These are phyloP conservation scores for Poronia punctata DNA, from an alignment of 495 filamentous ascomycete genomes.

Conservation along the genomic window DNA sequence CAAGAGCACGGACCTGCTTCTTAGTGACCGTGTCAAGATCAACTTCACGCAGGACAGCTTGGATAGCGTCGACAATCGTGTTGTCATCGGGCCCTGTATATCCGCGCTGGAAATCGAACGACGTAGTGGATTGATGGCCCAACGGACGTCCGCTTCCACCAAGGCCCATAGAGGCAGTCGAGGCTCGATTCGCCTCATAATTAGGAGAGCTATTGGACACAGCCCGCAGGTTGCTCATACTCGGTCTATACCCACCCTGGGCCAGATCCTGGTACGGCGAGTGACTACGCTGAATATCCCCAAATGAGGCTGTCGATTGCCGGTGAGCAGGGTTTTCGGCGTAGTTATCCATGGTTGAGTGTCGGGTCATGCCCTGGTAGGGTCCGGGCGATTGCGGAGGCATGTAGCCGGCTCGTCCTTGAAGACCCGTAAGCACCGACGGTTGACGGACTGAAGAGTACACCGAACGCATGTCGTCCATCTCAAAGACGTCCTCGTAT, in stretches of 20 bases:
- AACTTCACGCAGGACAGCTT: slow-evolving; percentile 75
- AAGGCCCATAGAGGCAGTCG: slow-evolving; percentile 35
- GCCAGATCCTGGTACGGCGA: slow-evolving; percentile 46
- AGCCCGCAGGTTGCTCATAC: slow-evolving; percentile 30
- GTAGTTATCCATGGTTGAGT: slow-evolving; percentile 32
- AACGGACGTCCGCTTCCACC: slow-evolving; percentile 34
- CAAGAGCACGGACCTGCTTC: slow-evolving; percentile 89
- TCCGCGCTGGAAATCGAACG: slow-evolving; percentile 69
- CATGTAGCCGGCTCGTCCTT: slow-evolving; percentile 62
- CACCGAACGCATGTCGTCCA: slow-evolving; percentile 95
- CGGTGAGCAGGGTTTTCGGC: slow-evolving; percentile 36
- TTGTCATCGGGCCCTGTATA: slow-evolving; percentile 64
- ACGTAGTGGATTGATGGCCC: slow-evolving; percentile 54
- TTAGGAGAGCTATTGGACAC: slow-evolving; percentile 26
- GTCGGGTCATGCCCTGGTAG: slow-evolving; percentile 46
- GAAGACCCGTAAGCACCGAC: slow-evolving; percentile 85
- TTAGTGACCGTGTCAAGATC: slow-evolving; percentile 95
- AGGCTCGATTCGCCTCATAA: slow-evolving; percentile 22
- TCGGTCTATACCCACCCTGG: slow-evolving; percentile 20
- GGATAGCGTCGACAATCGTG: slow-evolving; percentile 75
- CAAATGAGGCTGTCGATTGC: slow-evolving; percentile 47
- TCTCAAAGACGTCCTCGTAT: slow-evolving; percentile 75
- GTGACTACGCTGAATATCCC: slow-evolving; percentile 34
- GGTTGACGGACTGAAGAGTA: slow-evolving; percentile 94
- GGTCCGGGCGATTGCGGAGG: slow-evolving; percentile 73